Evolutionary conservation across 805 yeast species (phyloP).

Genomic region (Ogataea haglerorum): DNA sequence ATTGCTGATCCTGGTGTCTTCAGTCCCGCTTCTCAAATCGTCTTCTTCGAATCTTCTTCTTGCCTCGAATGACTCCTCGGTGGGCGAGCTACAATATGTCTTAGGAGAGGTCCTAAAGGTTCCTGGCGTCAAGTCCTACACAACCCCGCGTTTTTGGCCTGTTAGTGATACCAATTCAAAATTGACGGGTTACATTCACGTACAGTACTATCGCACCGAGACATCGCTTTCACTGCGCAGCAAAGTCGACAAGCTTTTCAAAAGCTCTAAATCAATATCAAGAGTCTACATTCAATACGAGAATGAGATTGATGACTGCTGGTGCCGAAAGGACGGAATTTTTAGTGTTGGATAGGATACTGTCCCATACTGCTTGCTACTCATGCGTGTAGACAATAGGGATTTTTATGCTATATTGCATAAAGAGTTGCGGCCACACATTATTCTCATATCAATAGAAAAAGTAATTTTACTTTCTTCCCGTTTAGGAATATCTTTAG

Average conservation of each 20-base stretch:
- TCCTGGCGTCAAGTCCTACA: conserved; percentile 79
- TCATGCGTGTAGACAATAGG: not conserved
- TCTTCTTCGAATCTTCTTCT: conserved; percentile 73
- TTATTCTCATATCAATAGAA: not conserved
- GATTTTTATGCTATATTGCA: too few relatives aligned
- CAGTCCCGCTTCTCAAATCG: conserved; percentile 78
- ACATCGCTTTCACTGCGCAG: conserved; percentile 26
- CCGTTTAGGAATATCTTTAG: not conserved
- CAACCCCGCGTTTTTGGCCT: conserved; percentile 93
- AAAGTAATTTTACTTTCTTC: not conserved
- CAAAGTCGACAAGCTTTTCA: conserved; percentile 29
- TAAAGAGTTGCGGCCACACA: too few relatives aligned
- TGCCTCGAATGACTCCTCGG: conserved; percentile 51
- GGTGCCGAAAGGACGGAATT: conserved; percentile 34
- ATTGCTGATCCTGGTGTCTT: conserved; percentile 69
- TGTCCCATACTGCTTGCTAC: not conserved
- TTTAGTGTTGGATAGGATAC: conserved; percentile 22
- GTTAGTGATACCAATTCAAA: conserved; percentile 34
- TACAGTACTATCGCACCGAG: conserved; percentile 54
- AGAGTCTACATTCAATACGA: conserved; percentile 33
- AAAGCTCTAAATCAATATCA: conserved; percentile 19
- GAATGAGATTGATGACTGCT: conserved; percentile 38
- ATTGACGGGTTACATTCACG: conserved; percentile 76
- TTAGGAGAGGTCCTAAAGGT: conserved; percentile 64
- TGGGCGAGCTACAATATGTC: conserved; percentile 57